Evolutionary conservation across 768 basidiomycete genomes (phyloP).

Genomic region (Tulasnella calospora): DNA sequence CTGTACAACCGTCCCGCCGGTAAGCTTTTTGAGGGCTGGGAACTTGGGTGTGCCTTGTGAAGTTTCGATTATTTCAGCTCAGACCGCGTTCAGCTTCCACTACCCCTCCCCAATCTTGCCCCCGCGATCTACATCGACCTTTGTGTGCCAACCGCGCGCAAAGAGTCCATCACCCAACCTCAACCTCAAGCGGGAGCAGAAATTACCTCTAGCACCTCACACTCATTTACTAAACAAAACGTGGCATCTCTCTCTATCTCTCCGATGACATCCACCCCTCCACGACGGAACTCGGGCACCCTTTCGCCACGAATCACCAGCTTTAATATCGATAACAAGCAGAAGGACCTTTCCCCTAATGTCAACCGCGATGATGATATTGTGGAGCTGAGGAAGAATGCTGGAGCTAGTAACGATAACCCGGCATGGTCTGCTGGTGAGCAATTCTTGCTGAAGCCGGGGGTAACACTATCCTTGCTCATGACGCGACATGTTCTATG

Average conservation of each 20-base stretch:
- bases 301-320: slow-evolving; percentile 6
- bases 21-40: slow-evolving; percentile 2
- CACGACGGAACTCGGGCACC: slow-evolving; percentile 2
- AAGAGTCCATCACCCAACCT: background rate
- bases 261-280: background rate
- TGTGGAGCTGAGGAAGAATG: slow-evolving; percentile 53
- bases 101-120: background rate
- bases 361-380: slow-evolving; percentile 40
- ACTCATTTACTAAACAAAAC: slow-evolving; percentile 1
- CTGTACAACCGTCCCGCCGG: background rate
- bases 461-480: background rate
- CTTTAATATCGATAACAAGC: slow-evolving; percentile 7
- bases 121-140: background rate
- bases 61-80: background rate
- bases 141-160: background rate
- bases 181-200: background rate
- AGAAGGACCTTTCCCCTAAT: background rate
- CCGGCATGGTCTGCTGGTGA: background rate
- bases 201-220: background rate
- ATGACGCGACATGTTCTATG: background rate
- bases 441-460: background rate
- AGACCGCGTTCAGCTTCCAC: background rate
- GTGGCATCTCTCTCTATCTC: background rate
- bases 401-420: slow-evolving; percentile 27
- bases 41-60: background rate